A percentile compares a stretch with the other conserved stretches of the same genome.
Conservation (phyloP, 371 early-diverging fungal species). For the Nematocida minor region DNA sequence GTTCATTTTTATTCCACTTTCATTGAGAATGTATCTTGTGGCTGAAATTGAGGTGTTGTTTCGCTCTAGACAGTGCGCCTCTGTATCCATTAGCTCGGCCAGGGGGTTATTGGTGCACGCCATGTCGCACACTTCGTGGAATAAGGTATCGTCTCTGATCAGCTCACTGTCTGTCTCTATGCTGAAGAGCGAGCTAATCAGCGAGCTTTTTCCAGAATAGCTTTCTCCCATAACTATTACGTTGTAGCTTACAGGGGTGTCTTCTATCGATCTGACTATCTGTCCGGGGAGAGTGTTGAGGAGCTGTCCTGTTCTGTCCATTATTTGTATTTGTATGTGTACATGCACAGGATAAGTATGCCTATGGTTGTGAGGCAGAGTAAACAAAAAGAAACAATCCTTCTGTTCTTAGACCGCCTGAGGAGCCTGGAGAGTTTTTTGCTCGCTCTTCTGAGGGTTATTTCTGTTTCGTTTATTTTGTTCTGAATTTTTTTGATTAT, state of each 20-base stretch:
- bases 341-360: background rate
- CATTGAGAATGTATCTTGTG: background rate
- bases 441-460: conserved; percentile 31
- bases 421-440: conserved; percentile 18
- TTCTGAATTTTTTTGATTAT: conserved; percentile 14
- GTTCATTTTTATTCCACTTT: conserved; percentile 52
- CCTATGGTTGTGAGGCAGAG: conserved; percentile 10
- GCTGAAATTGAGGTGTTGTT: conserved; percentile 10
- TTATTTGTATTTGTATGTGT: conserved; percentile 22
- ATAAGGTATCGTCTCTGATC: background rate
- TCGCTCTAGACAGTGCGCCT: background rate
- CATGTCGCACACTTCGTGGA: conserved; percentile 49
- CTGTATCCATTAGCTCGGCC: conserved; percentile 11
- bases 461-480: conserved; percentile 35
- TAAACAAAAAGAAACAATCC: conserved; percentile 36
- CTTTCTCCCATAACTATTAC: conserved; percentile 84
- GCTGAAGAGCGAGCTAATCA: conserved; percentile 76
- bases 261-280: conserved; percentile 24
- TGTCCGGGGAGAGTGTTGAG: conserved; percentile 32
- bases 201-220: conserved; percentile 62
- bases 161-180: conserved; percentile 64
- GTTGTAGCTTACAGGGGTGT: conserved; percentile 83
- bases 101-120: conserved; percentile 41
- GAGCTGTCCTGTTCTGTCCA: background rate
- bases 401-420: conserved; percentile 14